phyloP scores from a whole-genome alignment of 768 basidiomycete genomes.

The Lentinula sp. region DNA sequence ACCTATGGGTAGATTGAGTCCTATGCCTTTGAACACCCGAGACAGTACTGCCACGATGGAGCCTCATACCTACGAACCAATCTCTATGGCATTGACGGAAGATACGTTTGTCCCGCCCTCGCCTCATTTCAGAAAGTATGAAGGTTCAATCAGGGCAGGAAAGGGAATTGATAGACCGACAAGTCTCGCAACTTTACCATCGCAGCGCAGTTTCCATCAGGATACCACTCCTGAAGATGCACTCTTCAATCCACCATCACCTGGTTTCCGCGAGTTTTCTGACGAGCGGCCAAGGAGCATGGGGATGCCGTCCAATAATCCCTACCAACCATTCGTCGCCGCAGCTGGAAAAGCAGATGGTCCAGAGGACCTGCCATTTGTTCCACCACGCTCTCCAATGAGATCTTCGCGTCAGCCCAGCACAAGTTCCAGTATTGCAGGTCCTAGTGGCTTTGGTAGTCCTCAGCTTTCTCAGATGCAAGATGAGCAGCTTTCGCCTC shows the following conservation, averaged over 20 bases:
- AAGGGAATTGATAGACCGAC: slow-evolving; percentile 32
- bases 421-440: background rate
- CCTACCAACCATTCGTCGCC: background rate
- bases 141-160: slow-evolving; percentile 18
- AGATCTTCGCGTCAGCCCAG: background rate
- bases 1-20: slow-evolving; percentile 41
- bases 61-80: slow-evolving; percentile 61
- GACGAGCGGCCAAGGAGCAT: slow-evolving; percentile 27
- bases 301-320: slow-evolving; percentile 5
- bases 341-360: background rate
- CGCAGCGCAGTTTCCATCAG: slow-evolving; percentile 6
- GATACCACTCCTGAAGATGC: slow-evolving; percentile 22
- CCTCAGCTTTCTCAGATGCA: background rate
- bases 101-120: slow-evolving; percentile 54
- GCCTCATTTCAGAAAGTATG: slow-evolving; percentile 46
- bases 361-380: slow-evolving; percentile 3
- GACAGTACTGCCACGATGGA: slow-evolving; percentile 24
- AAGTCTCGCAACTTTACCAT: slow-evolving; percentile 16
- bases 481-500: background rate
- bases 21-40: slow-evolving; percentile 50
- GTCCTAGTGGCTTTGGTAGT: background rate
- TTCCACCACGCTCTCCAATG: slow-evolving; percentile 2
- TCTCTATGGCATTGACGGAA: slow-evolving; percentile 37
- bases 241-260: slow-evolving; percentile 1
- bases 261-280: slow-evolving; percentile 7